A percentile compares a stretch with the other conserved stretches of the same genome.
phyloP scores from a whole-genome alignment of 192 early-diverging fungal species.

The Diversispora epigaea region DNA sequence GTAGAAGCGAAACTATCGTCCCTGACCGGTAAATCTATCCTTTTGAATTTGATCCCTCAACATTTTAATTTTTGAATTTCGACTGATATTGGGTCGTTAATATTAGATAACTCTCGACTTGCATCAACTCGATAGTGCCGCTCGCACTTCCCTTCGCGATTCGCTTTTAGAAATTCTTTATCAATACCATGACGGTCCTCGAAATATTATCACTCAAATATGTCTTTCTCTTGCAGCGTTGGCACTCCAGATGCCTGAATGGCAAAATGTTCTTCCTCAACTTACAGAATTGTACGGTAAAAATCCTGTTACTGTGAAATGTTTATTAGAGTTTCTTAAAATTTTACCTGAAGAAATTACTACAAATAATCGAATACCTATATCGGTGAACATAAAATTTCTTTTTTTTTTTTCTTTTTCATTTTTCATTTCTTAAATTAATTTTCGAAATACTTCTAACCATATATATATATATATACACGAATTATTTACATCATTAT shows the following conservation, averaged over 20 bases:
- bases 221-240: conserved; percentile 82
- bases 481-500: neutral
- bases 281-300: conserved; percentile 69
- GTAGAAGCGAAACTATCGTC: neutral
- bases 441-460: too few relatives aligned
- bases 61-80: neutral
- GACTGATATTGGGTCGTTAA: conserved; percentile 10
- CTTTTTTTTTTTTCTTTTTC: neutral
- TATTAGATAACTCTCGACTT: conserved; percentile 77
- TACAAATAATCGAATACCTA: conserved; percentile 60
- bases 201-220: conserved; percentile 75
- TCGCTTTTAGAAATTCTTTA: conserved; percentile 73
- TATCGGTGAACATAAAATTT: conserved; percentile 52
- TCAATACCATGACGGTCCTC: conserved; percentile 54
- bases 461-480: neutral
- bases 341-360: conserved; percentile 87
- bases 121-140: conserved; percentile 65
- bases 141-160: conserved; percentile 69
- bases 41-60: neutral
- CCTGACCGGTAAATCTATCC: neutral
- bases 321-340: conserved; percentile 78
- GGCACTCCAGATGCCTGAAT: conserved; percentile 75
- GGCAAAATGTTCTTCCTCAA: conserved; percentile 78
- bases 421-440: too few relatives aligned
- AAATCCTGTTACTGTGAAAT: conserved; percentile 57